Percentiles rank a stretch among this genome's conserved stretches.
phyloP scores from a whole-genome alignment of 139 green algal species.

The Edaphochlamys debaryana region DNA sequence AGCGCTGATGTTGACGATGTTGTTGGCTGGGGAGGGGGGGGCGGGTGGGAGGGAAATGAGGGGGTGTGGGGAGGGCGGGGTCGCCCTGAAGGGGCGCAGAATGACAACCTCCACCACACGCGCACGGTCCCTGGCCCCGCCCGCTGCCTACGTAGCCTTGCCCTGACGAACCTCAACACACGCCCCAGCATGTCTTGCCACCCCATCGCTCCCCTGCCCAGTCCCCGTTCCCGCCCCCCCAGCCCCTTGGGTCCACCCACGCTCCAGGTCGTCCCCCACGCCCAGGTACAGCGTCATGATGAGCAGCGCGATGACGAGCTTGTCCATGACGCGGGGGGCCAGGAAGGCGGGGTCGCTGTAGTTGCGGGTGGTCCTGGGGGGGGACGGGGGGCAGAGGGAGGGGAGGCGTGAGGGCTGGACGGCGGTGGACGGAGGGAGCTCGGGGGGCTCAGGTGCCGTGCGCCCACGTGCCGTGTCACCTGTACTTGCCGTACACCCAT shows the following conservation, averaged over 20 bases:
- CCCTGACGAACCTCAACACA: too few relatives aligned
- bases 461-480: not conserved
- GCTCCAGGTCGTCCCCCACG: not conserved
- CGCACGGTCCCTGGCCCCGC: too few relatives aligned
- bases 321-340: slow-evolving; percentile 63
- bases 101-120: too few relatives aligned
- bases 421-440: not conserved
- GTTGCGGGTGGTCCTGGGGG: slow-evolving; percentile 66
- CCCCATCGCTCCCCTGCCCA: too few relatives aligned
- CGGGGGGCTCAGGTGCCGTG: not conserved
- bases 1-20: slow-evolving; percentile 3
- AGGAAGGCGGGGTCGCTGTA: slow-evolving; percentile 70
- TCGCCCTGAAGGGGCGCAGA: too few relatives aligned
- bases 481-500: slow-evolving; percentile 37
- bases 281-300: slow-evolving; percentile 74
- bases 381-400: not conserved
- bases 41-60: not conserved
- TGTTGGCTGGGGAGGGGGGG: not conserved
- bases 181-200: too few relatives aligned
- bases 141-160: too few relatives aligned
- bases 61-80: not conserved
- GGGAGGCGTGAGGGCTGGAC: not conserved
- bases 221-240: too few relatives aligned
- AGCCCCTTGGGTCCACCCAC: too few relatives aligned
- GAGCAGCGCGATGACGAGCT: slow-evolving; percentile 48